phyloP scores from a whole-genome alignment of 148 eudicot species.

The Chenopodium berlandieri region DNA sequence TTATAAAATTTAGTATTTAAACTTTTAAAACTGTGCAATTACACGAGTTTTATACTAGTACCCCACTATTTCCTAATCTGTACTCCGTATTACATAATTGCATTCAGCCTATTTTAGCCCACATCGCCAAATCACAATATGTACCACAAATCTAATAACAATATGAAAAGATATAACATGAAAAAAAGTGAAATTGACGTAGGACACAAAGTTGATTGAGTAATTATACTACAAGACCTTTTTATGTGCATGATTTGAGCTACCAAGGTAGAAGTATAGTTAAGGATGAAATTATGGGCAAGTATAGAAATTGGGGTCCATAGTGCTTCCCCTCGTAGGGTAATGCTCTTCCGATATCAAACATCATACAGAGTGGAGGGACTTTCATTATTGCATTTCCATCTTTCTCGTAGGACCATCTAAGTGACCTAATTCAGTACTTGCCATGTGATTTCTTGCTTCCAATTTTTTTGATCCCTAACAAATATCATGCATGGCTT shows the following conservation, averaged over 20 bases:
- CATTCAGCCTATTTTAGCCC: too few species aligned
- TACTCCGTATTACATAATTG: too few species aligned
- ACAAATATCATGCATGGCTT: too few species aligned
- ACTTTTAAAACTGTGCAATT: too few species aligned
- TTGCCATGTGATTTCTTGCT: constrained; percentile 11
- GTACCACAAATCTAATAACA: too few species aligned
- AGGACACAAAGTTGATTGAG: background rate
- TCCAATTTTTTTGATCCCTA: too few species aligned
- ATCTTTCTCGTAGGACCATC: constrained; percentile 3
- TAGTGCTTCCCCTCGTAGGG: constrained; percentile 4
- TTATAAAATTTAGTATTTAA: too few species aligned
- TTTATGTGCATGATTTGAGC: background rate
- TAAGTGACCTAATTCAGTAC: constrained; percentile 16
- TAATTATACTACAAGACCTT: background rate
- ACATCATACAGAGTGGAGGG: background rate
- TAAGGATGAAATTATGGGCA: background rate
- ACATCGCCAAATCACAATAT: too few species aligned
- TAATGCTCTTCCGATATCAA: constrained; percentile 3
- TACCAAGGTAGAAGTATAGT: background rate
- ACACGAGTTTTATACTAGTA: too few species aligned
- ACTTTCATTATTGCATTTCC: background rate
- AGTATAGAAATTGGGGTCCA: constrained; percentile 1
- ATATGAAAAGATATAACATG: too few species aligned
- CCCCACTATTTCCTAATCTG: too few species aligned
- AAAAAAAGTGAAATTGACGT: background rate